phyloP scores from a whole-genome alignment of 305 asterid genomes.

The Fraxinus baroniana region DNA sequence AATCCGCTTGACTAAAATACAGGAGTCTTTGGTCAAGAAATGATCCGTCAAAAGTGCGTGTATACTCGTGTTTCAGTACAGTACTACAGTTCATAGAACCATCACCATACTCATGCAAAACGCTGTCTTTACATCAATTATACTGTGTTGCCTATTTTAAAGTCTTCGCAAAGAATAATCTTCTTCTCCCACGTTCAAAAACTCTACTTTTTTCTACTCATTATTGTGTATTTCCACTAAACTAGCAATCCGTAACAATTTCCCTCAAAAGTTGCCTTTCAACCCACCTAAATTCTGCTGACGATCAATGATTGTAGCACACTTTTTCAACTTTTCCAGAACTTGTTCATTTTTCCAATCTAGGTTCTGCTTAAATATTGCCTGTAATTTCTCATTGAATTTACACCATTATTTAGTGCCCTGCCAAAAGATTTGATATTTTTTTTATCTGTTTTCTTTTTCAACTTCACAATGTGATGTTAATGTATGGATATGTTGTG shows the following conservation, averaged over 20 bases:
- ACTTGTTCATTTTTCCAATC: background rate
- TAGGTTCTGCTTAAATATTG: background rate
- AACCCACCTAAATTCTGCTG: slow-evolving; percentile 39
- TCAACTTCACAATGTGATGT: background rate
- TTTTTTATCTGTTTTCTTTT: slow-evolving; percentile 27
- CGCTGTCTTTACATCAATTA: slow-evolving; percentile 26
- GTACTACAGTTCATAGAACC: background rate
- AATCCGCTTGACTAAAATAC: background rate
- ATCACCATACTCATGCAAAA: slow-evolving; percentile 29
- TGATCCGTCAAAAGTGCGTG: background rate
- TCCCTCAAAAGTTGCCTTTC: slow-evolving; percentile 31
- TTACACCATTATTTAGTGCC: slow-evolving; percentile 4
- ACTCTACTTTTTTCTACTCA: slow-evolving; percentile 18
- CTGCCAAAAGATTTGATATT: slow-evolving; percentile 1
- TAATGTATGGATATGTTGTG: background rate
- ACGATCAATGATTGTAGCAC: slow-evolving; percentile 30
- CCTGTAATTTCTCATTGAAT: slow-evolving; percentile 2
- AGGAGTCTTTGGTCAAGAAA: background rate
- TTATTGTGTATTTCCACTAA: slow-evolving; percentile 2
- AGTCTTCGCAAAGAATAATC: slow-evolving; percentile 19
- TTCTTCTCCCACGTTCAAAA: slow-evolving; percentile 37
- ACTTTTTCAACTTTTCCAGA: background rate
- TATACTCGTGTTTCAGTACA: slow-evolving; percentile 4
- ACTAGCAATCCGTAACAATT: slow-evolving; percentile 21
- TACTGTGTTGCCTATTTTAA: background rate